These are phyloP conservation scores for Thielaviopsis musarum DNA, from an alignment of 2,329 filamentous ascomycete species.

Conservation along the genomic window DNA sequence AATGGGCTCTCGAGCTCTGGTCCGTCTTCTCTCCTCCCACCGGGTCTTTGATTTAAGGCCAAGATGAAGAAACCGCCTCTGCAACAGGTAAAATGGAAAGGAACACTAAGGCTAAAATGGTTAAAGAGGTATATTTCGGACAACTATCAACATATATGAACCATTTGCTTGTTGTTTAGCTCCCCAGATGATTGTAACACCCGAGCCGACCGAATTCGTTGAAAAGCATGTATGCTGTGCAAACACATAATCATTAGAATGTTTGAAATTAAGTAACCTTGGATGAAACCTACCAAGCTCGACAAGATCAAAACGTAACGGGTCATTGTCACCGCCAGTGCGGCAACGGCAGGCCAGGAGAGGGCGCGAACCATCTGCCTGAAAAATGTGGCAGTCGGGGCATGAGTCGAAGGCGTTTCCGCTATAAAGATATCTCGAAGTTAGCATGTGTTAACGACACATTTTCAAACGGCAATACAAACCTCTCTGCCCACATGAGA, in stretches of 20 bases:
- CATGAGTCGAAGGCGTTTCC: background rate
- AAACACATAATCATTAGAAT: background rate
- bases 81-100: background rate
- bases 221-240: background rate
- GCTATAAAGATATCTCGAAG: background rate
- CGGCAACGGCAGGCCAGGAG: background rate
- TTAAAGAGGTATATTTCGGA: no score
- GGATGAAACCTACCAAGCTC: background rate
- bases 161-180: background rate
- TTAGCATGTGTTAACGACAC: background rate
- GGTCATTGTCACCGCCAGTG: background rate
- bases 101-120: background rate
- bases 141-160: background rate
- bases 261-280: background rate
- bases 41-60: background rate
- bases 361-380: background rate
- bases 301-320: background rate
- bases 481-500: background rate
- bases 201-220: background rate
- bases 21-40: background rate
- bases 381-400: background rate
- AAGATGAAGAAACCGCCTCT: background rate
- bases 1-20: slow-evolving; percentile 16
- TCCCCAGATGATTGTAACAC: background rate
- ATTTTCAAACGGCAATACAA: background rate